Base-by-base conservation (phyloP, 176 grass and related monocot species). In the Eremochloa ophiuroides region DNA sequence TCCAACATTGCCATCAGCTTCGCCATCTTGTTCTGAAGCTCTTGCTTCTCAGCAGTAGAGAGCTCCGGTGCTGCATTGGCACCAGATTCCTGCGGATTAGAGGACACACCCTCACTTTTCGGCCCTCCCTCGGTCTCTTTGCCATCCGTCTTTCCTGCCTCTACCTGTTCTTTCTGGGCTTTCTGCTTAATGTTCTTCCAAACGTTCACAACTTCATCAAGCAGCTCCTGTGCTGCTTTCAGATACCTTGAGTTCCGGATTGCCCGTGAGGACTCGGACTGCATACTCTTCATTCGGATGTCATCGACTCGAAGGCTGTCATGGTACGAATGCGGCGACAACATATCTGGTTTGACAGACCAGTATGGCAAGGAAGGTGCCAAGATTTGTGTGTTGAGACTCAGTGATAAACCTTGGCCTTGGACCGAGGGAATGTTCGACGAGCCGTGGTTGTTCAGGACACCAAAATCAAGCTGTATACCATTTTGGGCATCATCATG, bases 21-120 rank as follows among this genome's bases (percentile, higher is more conserved):
- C 16, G 88, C 80, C 90, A 96, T 85, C 85, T 96, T 99, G 69
- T 96, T 99, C 76, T 99, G 97, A 80, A 99, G 97, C 28, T 99
- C 97, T 85, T 96, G 93, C 79, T 90, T 99, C 73, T 99, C 97
- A 77, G 97, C 94, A 37, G 89, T 86, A 50, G 91, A 91, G 77
- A 99, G 85, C 69, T 99, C 97, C 43, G 75, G 81, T 46, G 81
- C 50, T 14, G 78, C 86, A 67, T 72, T 82, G 18, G 82, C 85
- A 17, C 81, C 72, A 26, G 88, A 79, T 50, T 92, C 97, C 74
- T 89, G 89, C 0, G 82, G 85, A 62, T 97, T 91, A 25, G 63
- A 88, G 31, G 86, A 88, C 14, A 79, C 68, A 9, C 79, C 88
- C 68, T 95, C 96, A 47, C 76, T 87, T 82, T 95, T 99, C 3